phyloP scores from a whole-genome alignment of 78 protist genomes.

The Chrysochromulina parva region DNA sequence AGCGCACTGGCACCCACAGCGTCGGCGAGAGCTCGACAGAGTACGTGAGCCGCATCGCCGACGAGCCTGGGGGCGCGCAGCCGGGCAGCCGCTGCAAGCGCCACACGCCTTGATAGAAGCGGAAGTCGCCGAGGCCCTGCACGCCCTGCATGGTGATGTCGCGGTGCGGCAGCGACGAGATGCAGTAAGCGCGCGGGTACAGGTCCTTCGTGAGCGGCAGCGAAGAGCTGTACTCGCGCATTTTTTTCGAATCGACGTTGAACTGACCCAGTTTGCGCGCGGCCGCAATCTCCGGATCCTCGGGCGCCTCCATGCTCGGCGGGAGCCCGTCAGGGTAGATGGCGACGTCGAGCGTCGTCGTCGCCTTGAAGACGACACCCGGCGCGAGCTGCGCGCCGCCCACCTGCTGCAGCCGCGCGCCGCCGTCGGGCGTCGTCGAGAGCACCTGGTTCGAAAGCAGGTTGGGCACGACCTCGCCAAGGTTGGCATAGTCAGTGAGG shows the following conservation, averaged over 20 bases:
- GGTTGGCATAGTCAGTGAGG: not conserved
- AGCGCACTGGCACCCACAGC: not conserved
- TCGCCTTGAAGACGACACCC: not conserved
- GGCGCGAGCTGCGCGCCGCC: not conserved
- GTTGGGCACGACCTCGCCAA: not conserved
- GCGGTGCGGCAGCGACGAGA: not conserved
- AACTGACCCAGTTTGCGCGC: not conserved
- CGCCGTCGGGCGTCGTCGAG: not conserved
- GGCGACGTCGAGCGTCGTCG: not conserved
- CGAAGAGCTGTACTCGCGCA: not conserved
- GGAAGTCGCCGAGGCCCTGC: not conserved
- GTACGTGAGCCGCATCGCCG: conserved; percentile 4
- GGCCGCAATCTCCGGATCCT: not conserved
- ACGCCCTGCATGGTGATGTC: conserved; percentile 2
- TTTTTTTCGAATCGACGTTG: not conserved
- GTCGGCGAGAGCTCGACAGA: not conserved
- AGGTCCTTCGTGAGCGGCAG: not conserved
- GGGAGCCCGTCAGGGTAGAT: not conserved
- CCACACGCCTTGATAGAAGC: conserved; percentile 1
- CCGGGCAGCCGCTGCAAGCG: not conserved
- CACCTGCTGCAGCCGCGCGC: conserved; percentile 3
- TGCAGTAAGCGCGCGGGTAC: not conserved
- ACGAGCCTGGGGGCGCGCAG: not conserved
- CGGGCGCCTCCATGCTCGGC: not conserved
- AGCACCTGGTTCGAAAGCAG: not conserved